Percentiles rank a stretch among this genome's conserved stretches.
Evolutionary conservation across 257 asterid genomes (phyloP).

Genomic region (Solanum virginianum): DNA sequence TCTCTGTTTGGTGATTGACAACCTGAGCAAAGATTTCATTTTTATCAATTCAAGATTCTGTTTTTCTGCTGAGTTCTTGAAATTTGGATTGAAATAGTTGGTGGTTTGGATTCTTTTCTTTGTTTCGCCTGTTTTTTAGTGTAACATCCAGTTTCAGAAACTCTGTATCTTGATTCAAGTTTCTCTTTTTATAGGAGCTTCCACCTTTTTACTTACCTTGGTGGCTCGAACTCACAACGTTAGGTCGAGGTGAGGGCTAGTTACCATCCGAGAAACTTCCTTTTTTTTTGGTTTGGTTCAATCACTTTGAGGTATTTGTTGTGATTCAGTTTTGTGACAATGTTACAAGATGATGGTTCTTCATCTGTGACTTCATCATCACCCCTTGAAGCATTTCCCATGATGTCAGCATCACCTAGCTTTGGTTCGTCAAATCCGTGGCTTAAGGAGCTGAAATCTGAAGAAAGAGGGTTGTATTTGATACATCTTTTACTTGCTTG

Average conservation of each 20-base stretch:
- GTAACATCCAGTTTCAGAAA: not conserved
- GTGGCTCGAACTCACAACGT: not conserved
- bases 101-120: not conserved
- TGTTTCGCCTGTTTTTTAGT: not conserved
- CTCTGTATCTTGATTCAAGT: not conserved
- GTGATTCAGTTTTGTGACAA: slow-evolving; percentile 5
- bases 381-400: slow-evolving; percentile 51
- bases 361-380: slow-evolving; percentile 65
- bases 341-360: slow-evolving; percentile 93
- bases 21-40: not conserved
- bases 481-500: slow-evolving; percentile 76
- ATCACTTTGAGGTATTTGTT: not conserved
- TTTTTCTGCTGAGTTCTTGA: not conserved
- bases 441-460: slow-evolving; percentile 81
- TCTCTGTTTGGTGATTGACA: not conserved
- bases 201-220: not conserved
- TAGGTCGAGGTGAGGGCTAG: not conserved
- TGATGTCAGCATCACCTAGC: slow-evolving; percentile 41
- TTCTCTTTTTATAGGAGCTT: not conserved
- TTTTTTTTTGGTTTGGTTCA: not conserved
- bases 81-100: not conserved
- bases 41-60: not conserved
- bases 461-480: slow-evolving; percentile 76
- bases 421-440: slow-evolving; percentile 58
- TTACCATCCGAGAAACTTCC: not conserved